Base-by-base conservation (phyloP, 2,329 filamentous ascomycete species). In the Phialophora expanda region DNA sequence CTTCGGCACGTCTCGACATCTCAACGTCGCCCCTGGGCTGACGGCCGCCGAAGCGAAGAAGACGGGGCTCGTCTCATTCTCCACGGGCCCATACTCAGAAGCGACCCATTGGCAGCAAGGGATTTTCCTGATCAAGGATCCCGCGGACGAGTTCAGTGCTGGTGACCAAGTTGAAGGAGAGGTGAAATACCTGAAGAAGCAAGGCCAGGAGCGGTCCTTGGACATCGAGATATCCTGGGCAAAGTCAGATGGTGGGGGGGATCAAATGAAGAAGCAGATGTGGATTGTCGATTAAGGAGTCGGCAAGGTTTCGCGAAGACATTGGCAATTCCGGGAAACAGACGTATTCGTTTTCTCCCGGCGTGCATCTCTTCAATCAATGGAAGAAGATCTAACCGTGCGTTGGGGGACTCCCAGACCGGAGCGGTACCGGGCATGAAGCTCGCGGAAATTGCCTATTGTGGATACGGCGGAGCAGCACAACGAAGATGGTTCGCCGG, bases 41-140 rank as follows among this genome's bases (percentile, higher is more conserved):
- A 86, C 87, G 58, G 86, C 88, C 0, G 82, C 87, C 62, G 82
- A 85, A 3, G 93, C 90, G 86, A 84, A 85, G 69, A 80, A 83
- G 74, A 82, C 89, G 69, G 86, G 89, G 58, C 73, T 77, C 24
- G 84, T 92, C n/a, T 90, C 91, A 0, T 97, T 97, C 77, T 96
- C 93, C 7, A 98, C 93, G 1, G 92, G 93, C 0, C 93, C 93
- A 0, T 82, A 84, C 70, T 87, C 87, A 20, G 87, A 86, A 61
- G 85, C 89, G 68, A 98, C 94, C 7, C 94, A 98, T 78, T 98
- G 94, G 94, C 90, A 90, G 78, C 93, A 96, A 75, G 91, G 89
- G 1, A 81, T 97, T 26, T 81, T 94, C 67, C 79, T 96, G 60
- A 85, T 90, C 67, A 80, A 86, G 62, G 75, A 80, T 12, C 73